Evolutionary conservation across 2,329 filamentous ascomycete genomes (phyloP).

Genomic region (Aspergillus persii): DNA sequence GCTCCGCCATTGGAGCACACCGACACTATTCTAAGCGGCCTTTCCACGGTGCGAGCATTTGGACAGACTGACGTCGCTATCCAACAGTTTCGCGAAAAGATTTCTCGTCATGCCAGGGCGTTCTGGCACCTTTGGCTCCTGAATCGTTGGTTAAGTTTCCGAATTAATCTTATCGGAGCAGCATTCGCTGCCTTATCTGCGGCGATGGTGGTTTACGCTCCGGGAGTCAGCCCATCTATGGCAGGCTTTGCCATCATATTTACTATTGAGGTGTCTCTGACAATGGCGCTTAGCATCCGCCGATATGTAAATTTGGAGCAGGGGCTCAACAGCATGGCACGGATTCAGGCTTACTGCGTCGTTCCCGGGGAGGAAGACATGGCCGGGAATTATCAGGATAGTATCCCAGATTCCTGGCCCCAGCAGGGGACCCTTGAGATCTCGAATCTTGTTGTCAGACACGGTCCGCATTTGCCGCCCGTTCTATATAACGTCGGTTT

Average conservation of each 20-base stretch:
- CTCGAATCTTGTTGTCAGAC: neutral
- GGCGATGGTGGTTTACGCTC: neutral
- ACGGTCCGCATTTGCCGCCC: neutral
- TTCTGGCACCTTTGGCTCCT: conserved; percentile 5
- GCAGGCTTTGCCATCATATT: neutral
- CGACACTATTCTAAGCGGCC: neutral
- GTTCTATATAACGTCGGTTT: neutral
- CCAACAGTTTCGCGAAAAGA: neutral
- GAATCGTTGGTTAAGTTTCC: conserved; percentile 4
- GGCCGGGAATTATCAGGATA: neutral
- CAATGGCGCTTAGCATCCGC: neutral
- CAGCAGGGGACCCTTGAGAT: neutral
- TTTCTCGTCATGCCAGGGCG: conserved; percentile 1
- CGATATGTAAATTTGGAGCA: neutral
- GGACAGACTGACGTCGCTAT: neutral
- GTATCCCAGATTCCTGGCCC: neutral
- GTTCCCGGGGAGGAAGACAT: neutral
- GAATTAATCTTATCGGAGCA: conserved; percentile 3
- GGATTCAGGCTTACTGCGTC: neutral
- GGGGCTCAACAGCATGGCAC: neutral
- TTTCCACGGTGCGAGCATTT: conserved; percentile 4
- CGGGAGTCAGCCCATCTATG: conserved; percentile 1
- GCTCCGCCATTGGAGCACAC: neutral
- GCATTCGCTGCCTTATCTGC: conserved; percentile 1
- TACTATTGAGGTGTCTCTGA: conserved; percentile 1